These are phyloP conservation scores for Malus sylvestris DNA, from an alignment of 306 rosid species.

Conservation along the genomic window DNA sequence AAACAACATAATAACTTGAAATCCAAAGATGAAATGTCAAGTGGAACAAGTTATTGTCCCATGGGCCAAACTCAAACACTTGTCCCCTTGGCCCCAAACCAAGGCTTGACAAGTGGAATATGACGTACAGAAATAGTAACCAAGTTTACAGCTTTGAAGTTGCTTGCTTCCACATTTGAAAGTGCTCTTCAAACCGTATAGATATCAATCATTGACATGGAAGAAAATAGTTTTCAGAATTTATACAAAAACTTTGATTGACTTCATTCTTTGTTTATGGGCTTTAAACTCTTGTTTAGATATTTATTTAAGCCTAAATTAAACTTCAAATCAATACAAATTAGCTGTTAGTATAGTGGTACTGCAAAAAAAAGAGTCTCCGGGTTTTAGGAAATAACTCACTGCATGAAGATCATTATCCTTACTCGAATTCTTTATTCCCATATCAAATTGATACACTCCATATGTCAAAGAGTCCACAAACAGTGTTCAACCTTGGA, in stretches of 20 bases:
- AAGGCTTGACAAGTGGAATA: neutral
- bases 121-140: neutral
- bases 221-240: neutral
- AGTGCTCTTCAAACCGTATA: neutral
- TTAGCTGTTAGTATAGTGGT: too few species aligned
- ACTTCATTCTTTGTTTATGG: neutral
- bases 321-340: neutral
- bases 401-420: too few species aligned
- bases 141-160: neutral
- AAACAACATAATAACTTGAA: too few species aligned
- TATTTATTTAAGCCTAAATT: too few species aligned
- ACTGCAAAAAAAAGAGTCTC: too few species aligned
- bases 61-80: neutral
- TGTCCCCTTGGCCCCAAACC: neutral
- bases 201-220: neutral
- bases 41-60: neutral
- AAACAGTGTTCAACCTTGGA: neutral
- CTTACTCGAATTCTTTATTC: neutral
- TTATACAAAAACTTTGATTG: too few species aligned
- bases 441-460: neutral
- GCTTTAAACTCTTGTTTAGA: neutral
- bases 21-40: neutral
- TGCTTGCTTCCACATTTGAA: neutral
- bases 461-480: too few species aligned
- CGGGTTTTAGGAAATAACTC: too few species aligned